Conservation (phyloP, 1,284 basidiomycete genomes). For the Boletus semigastroideus region DNA sequence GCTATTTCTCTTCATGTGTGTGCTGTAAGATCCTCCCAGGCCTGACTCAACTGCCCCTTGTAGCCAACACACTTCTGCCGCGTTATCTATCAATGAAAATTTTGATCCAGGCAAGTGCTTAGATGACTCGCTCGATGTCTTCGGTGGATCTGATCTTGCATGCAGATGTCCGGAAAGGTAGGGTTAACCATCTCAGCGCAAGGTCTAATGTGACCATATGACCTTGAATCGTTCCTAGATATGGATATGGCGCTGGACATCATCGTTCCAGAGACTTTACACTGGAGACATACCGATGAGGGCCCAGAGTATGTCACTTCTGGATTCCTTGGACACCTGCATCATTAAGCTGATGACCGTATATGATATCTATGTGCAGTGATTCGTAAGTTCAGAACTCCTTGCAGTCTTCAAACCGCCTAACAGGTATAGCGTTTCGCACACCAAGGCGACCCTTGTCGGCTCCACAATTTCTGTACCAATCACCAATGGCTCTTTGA, state of each 20-base stretch:
- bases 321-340: constrained; percentile 28
- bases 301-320: constrained; percentile 68
- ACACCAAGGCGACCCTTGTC: constrained; percentile 85
- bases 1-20: constrained; percentile 74
- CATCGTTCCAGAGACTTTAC: constrained; percentile 84
- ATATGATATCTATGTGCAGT: constrained; percentile 36
- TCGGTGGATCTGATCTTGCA: constrained; percentile 10
- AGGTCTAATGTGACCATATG: neutral
- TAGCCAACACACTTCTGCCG: constrained; percentile 90
- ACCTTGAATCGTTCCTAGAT: constrained; percentile 40
- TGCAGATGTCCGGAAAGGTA: constrained; percentile 61
- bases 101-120: constrained; percentile 50
- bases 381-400: constrained; percentile 57
- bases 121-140: neutral
- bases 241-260: constrained; percentile 87
- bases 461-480: constrained; percentile 84
- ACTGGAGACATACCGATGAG: constrained; percentile 89
- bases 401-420: neutral
- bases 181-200: neutral
- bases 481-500: constrained; percentile 79
- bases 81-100: constrained; percentile 87
- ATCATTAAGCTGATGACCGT: constrained; percentile 9
- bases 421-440: constrained; percentile 63
- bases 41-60: neutral
- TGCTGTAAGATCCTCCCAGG: constrained; percentile 12